phyloP scores from a whole-genome alignment of 352 stramenopile genomes.

The Saprolegnia diclina region DNA sequence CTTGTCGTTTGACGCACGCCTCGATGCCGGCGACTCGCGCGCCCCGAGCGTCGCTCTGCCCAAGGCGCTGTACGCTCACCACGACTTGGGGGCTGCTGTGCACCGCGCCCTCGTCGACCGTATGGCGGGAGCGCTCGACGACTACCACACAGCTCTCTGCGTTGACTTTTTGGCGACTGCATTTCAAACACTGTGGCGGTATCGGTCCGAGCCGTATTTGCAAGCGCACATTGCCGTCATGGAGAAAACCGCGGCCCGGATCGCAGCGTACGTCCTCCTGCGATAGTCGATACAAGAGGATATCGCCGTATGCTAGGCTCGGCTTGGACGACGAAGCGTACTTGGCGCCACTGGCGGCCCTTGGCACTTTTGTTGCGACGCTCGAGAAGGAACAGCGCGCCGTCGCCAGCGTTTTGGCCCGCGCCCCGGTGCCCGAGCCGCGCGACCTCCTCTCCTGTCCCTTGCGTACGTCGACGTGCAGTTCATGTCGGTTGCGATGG shows the following conservation, averaged over 20 bases:
- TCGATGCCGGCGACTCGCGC: slow-evolving; percentile 21
- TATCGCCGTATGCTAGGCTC: slow-evolving; percentile 38
- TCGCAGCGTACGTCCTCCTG: neutral
- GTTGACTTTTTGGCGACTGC: slow-evolving; percentile 2
- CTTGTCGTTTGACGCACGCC: slow-evolving; percentile 45
- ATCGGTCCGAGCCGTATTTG: neutral
- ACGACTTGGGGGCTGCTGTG: slow-evolving; percentile 72
- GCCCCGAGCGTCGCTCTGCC: slow-evolving; percentile 14
- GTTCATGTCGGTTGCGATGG: too few species aligned
- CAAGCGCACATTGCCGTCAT: neutral
- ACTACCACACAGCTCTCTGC: slow-evolving; percentile 1
- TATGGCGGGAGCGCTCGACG: slow-evolving; percentile 23
- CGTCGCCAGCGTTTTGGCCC: neutral
- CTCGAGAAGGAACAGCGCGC: slow-evolving; percentile 30
- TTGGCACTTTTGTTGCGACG: slow-evolving; percentile 34
- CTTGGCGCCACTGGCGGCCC: slow-evolving; percentile 47
- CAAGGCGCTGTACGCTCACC: slow-evolving; percentile 54
- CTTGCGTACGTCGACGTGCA: neutral
- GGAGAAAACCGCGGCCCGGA: neutral
- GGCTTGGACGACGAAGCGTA: slow-evolving; percentile 64
- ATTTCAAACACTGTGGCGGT: neutral
- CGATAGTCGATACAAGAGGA: neutral
- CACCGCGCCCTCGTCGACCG: slow-evolving; percentile 57
- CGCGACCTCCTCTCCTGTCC: neutral
- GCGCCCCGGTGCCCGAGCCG: neutral